These are phyloP conservation scores for Amaranthus palmeri DNA, from an alignment of 148 eudicot genomes.

Conservation along the genomic window DNA sequence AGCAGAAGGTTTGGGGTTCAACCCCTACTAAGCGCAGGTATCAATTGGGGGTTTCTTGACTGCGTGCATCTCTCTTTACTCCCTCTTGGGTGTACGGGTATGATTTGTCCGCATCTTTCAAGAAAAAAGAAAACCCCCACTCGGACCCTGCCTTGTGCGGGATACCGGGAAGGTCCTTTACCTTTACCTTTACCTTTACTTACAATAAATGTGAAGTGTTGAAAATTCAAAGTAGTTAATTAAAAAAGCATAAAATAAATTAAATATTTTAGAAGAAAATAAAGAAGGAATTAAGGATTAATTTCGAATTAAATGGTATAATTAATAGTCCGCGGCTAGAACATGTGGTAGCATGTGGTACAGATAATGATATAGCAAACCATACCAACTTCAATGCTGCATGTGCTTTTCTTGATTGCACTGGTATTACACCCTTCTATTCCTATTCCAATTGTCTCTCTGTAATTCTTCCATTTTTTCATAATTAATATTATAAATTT, in stretches of 20 bases:
- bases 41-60: no score
- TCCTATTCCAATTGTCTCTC: background rate
- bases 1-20: no score
- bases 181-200: no score
- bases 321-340: background rate
- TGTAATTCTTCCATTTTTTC: background rate
- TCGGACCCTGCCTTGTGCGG: no score
- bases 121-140: no score
- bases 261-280: background rate
- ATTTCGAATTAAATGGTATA: background rate
- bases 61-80: no score
- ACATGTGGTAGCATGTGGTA: conserved; percentile 10
- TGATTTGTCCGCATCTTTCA: no score
- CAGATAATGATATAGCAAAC: background rate
- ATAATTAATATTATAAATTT: no score
- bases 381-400: conserved; percentile 3
- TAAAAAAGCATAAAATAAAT: background rate
- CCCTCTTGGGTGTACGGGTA: no score
- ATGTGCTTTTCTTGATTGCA: background rate
- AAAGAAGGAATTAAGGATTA: background rate
- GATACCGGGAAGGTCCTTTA: no score
- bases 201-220: background rate
- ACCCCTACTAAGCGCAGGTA: no score
- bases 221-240: background rate
- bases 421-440: background rate